phyloP scores from a whole-genome alignment of 1,139 yeast genomes.

The Starmera stellimalicola region DNA sequence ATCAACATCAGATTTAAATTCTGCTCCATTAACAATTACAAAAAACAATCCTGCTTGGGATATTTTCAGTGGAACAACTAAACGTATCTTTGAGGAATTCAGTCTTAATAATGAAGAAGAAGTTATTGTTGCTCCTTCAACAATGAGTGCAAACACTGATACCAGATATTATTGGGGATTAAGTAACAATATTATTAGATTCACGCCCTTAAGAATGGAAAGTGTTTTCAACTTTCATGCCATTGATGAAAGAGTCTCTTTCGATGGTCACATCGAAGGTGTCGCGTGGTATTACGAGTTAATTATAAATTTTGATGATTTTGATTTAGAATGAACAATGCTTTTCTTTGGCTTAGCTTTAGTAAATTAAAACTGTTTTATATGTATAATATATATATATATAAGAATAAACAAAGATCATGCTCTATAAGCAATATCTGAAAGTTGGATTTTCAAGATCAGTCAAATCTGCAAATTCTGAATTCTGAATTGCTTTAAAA shows the following conservation, averaged over 20 bases:
- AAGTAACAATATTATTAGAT: conserved; percentile 44
- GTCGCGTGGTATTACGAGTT: conserved; percentile 45
- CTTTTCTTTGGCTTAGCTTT: too few relatives aligned
- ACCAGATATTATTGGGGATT: conserved; percentile 50
- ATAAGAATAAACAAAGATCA: too few relatives aligned
- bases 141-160: conserved; percentile 54
- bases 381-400: too few relatives aligned
- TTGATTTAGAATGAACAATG: too few relatives aligned
- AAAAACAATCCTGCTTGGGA: conserved; percentile 39
- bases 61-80: conserved; percentile 43
- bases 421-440: conserved; percentile 23
- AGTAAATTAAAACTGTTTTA: too few relatives aligned
- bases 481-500: conserved; percentile 24
- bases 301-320: conserved; percentile 18
- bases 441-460: conserved; percentile 38
- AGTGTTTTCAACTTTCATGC: conserved; percentile 34
- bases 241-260: conserved; percentile 39
- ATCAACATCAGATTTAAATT: conserved; percentile 27
- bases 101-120: conserved; percentile 22
- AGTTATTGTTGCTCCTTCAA: conserved; percentile 36
- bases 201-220: conserved; percentile 27
- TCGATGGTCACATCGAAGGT: conserved; percentile 39
- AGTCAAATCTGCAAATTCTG: conserved; percentile 40
- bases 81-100: conserved; percentile 44
- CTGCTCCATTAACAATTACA: conserved; percentile 53